Evolutionary conservation across 306 rosid species (phyloP).

Genomic region (Arachis hypogaea): DNA sequence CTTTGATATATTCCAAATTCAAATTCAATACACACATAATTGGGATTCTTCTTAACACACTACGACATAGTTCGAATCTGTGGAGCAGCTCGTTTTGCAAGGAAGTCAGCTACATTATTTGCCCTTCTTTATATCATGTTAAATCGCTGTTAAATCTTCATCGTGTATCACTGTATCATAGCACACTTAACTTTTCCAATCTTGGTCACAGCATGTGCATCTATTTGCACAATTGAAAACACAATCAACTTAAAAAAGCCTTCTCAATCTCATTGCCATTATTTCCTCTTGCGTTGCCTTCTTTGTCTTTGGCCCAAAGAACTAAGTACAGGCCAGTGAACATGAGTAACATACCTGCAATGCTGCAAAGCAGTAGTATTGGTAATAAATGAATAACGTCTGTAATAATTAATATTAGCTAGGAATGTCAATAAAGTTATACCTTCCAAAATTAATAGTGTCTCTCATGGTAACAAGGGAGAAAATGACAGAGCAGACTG

Average conservation of each 20-base stretch:
- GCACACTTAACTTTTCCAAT: no score
- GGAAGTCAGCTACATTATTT: no score
- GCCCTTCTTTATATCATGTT: no score
- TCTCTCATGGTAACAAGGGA: constrained; percentile 58
- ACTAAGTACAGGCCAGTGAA: constrained; percentile 84
- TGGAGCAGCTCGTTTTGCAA: no score
- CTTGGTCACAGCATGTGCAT: no score
- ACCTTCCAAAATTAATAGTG: constrained; percentile 70
- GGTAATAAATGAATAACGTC: neutral
- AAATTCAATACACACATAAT: no score
- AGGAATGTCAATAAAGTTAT: constrained; percentile 31
- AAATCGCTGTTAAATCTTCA: no score
- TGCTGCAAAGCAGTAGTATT: constrained; percentile 45
- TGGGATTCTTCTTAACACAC: no score
- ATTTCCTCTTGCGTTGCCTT: constrained; percentile 46
- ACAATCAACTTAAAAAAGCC: constrained; percentile 67
- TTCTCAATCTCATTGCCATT: constrained; percentile 55
- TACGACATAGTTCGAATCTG: no score
- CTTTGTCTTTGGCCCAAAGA: constrained; percentile 90
- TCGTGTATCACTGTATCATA: no score
- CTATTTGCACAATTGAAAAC: constrained; percentile 22
- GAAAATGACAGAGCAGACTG: constrained; percentile 74
- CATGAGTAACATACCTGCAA: constrained; percentile 79
- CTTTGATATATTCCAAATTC: no score
- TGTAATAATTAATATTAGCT: neutral